A percentile compares a stretch with the other conserved stretches of the same genome.
phyloP scores from a whole-genome alignment of 2,329 filamentous ascomycete genomes.

The Pseudogymnoascus sp. region DNA sequence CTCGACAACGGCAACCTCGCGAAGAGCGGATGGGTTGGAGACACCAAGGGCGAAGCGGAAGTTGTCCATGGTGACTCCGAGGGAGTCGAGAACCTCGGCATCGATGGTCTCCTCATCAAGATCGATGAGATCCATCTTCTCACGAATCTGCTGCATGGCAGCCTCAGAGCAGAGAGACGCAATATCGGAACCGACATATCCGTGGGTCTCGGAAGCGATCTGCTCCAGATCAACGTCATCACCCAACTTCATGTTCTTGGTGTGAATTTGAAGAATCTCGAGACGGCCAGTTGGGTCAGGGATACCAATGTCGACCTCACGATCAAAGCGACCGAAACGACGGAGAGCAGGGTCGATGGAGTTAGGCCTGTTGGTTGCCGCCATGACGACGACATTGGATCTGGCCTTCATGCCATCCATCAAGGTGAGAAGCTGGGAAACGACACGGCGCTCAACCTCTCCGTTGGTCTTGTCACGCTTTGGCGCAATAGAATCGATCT shows the following conservation, averaged over 20 bases:
- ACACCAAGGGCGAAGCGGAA: conserved; percentile 98
- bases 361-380: conserved; percentile 96
- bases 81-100: conserved; percentile 93
- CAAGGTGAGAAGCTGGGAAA: conserved; percentile 90
- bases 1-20: conserved; percentile 97
- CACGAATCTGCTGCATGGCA: conserved; percentile 99
- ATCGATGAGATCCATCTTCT: conserved; percentile 99
- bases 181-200: conserved; percentile 97
- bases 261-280: conserved; percentile 98
- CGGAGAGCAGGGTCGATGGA: conserved; percentile 96
- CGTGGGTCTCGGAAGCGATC: conserved; percentile 95
- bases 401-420: conserved; percentile 99
- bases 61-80: conserved; percentile 99
- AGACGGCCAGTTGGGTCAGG: conserved; percentile 96
- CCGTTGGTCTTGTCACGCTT: conserved; percentile 99
- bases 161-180: conserved; percentile 97
- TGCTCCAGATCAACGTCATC: conserved; percentile 96
- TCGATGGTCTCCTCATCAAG: conserved; percentile 98
- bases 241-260: conserved; percentile 99
- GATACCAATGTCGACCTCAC: conserved; percentile 96
- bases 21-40: conserved; percentile 96
- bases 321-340: conserved; percentile 97
- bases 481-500: conserved; percentile 97
- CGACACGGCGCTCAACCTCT: conserved; percentile 96
- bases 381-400: conserved; percentile 98